These are phyloP conservation scores for Liquidambar formosana DNA, from an alignment of 164 flowering plant genomes.

Conservation along the genomic window DNA sequence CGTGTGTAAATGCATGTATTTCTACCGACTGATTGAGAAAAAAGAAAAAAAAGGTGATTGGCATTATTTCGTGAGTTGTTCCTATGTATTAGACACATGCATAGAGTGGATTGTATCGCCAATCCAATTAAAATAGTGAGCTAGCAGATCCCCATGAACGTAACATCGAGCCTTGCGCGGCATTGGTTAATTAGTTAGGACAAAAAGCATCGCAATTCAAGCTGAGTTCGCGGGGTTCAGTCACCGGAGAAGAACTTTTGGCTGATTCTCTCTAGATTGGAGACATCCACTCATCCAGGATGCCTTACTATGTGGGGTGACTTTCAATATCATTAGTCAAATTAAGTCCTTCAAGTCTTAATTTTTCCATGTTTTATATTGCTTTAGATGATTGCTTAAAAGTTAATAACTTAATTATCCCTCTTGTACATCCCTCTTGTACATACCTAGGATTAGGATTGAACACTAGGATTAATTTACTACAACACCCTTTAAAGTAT, in stretches of 20 bases:
- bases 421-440: too few species aligned
- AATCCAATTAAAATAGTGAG: neutral
- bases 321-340: neutral
- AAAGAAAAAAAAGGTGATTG: too few species aligned
- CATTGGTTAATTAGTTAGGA: constrained; percentile 3
- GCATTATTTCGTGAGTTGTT: too few species aligned
- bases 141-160: constrained; percentile 16
- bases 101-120: neutral
- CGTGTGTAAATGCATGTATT: too few species aligned
- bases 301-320: neutral
- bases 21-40: too few species aligned
- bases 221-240: constrained; percentile 17
- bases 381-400: too few species aligned
- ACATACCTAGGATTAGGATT: too few species aligned
- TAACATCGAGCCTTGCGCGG: constrained; percentile 14
- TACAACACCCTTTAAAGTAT: too few species aligned
- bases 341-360: neutral
- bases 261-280: constrained; percentile 21
- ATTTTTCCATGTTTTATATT: too few species aligned
- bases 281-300: constrained; percentile 2
- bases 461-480: too few species aligned
- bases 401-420: too few species aligned
- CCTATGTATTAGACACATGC: too few species aligned
- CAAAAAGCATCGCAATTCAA: constrained; percentile 8
- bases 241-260: constrained; percentile 2